Percentiles rank a stretch among this genome's conserved stretches.
Conservation (phyloP, 495 filamentous ascomycete genomes). For the Staphylotrichum tortipilum region DNA sequence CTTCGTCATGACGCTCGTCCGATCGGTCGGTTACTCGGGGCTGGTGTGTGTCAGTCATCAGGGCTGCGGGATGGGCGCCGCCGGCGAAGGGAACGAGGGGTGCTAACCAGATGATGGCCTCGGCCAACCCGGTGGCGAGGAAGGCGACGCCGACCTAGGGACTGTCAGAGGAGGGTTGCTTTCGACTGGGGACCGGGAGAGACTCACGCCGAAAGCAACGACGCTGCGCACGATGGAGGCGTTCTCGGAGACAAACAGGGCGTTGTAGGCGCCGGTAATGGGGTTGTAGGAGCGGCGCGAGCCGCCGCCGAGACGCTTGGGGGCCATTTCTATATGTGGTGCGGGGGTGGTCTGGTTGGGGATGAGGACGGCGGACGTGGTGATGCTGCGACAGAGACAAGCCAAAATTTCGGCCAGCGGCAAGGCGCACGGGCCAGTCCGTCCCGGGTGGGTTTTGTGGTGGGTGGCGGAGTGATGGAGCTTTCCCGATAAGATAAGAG, state of each 20-base stretch:
- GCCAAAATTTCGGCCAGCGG: neutral
- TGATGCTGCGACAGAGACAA: too few relatives aligned
- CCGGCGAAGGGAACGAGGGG: neutral
- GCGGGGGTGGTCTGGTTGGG: neutral
- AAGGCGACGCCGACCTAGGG: slow-evolving; percentile 60
- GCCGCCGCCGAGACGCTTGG: slow-evolving; percentile 26
- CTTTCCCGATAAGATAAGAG: too few relatives aligned
- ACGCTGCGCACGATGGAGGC: slow-evolving; percentile 64
- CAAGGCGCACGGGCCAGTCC: neutral
- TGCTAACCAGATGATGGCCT: slow-evolving; percentile 29
- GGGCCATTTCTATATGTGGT: slow-evolving; percentile 27
- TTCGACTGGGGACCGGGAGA: neutral
- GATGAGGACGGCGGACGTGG: neutral
- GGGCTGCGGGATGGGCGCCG: too few relatives aligned
- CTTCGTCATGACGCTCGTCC: neutral
- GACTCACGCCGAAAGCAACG: slow-evolving; percentile 62
- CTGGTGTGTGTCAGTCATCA: slow-evolving; percentile 2
- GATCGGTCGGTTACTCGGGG: slow-evolving; percentile 1
- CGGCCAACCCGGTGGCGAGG: slow-evolving; percentile 63
- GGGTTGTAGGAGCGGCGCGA: slow-evolving; percentile 17
- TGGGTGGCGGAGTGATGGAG: too few relatives aligned
- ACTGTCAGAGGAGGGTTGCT: slow-evolving; percentile 8
- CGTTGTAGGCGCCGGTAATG: slow-evolving; percentile 24
- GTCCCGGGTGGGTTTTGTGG: too few relatives aligned
- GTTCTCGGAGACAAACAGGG: slow-evolving; percentile 53